Evolutionary conservation across 176 grass and related monocot genomes (phyloP).

Genomic region (Lolium multiflorum): DNA sequence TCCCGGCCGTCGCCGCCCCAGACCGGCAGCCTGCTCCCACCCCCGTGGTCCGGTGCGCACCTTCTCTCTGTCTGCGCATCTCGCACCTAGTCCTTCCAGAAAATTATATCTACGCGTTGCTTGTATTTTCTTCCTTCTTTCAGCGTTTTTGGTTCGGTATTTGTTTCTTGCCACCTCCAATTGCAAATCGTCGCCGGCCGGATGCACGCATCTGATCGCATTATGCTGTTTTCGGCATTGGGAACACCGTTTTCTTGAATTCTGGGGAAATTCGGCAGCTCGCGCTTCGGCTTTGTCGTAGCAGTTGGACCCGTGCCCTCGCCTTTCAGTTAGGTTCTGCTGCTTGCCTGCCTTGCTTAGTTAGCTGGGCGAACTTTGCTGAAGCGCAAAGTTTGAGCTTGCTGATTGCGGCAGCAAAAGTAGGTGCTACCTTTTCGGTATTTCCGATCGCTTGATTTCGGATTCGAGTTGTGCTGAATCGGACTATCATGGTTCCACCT

Average conservation of each 20-base stretch:
- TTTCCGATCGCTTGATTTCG: neutral
- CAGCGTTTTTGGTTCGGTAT: neutral
- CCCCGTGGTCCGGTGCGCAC: neutral
- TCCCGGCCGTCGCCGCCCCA: neutral
- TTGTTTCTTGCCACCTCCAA: too few relatives aligned
- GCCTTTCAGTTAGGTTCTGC: neutral
- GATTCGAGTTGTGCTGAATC: neutral
- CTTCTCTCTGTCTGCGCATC: neutral
- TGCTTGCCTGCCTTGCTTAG: neutral
- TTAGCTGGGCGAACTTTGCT: neutral
- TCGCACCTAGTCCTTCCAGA: too few relatives aligned
- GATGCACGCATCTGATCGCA: neutral
- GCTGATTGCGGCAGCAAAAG: constrained; percentile 7
- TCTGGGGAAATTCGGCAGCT: neutral
- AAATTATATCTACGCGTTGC: neutral
- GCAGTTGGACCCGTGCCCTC: neutral
- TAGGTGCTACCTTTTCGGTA: neutral
- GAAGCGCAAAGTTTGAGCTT: neutral
- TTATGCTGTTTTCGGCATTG: neutral
- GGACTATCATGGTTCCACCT: neutral
- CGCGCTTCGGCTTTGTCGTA: neutral
- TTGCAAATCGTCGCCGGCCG: constrained; percentile 6
- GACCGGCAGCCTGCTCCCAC: neutral
- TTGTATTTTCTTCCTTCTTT: neutral
- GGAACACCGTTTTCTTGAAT: neutral